Percentiles rank a stretch among this genome's conserved stretches.
Evolutionary conservation across 1,284 basidiomycete species (phyloP).

Genomic region (Tetrapyrgos nigripes): DNA sequence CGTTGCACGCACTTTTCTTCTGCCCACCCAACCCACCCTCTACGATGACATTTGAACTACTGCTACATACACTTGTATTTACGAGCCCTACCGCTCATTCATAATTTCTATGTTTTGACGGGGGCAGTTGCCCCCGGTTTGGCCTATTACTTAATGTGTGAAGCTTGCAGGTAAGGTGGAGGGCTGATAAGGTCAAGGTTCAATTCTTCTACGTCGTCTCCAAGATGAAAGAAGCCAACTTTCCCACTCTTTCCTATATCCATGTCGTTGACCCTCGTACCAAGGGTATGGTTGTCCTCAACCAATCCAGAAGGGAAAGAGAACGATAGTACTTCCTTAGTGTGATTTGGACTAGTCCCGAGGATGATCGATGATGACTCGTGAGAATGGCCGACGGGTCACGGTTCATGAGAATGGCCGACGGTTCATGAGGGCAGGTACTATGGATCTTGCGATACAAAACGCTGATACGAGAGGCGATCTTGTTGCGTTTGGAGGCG

Average conservation of each 20-base stretch:
- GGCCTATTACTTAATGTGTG: no score
- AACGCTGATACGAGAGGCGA: constrained; percentile 32
- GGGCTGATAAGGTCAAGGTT: no score
- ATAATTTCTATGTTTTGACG: no score
- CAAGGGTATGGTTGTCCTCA: neutral
- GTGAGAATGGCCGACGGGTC: constrained; percentile 35
- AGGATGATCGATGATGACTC: constrained; percentile 38
- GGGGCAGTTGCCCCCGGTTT: no score
- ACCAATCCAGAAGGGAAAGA: constrained; percentile 11
- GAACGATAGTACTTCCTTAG: constrained; percentile 36
- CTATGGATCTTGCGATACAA: constrained; percentile 21
- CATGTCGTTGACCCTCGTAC: constrained; percentile 49
- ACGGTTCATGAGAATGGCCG: constrained; percentile 35
- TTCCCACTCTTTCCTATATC: constrained; percentile 52
- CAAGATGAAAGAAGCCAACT: constrained; percentile 28
- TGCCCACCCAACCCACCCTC: no score
- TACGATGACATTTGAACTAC: no score
- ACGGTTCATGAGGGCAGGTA: constrained; percentile 45
- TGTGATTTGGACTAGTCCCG: constrained; percentile 34
- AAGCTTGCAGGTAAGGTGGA: no score
- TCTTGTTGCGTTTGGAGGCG: constrained; percentile 31
- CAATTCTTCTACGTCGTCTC: constrained; percentile 33
- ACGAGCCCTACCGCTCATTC: no score
- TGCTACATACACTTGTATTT: no score
- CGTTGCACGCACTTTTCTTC: no score